Evolutionary conservation across 2,329 filamentous ascomycete species (phyloP).

Genomic region (Arachnomyces sp.): DNA sequence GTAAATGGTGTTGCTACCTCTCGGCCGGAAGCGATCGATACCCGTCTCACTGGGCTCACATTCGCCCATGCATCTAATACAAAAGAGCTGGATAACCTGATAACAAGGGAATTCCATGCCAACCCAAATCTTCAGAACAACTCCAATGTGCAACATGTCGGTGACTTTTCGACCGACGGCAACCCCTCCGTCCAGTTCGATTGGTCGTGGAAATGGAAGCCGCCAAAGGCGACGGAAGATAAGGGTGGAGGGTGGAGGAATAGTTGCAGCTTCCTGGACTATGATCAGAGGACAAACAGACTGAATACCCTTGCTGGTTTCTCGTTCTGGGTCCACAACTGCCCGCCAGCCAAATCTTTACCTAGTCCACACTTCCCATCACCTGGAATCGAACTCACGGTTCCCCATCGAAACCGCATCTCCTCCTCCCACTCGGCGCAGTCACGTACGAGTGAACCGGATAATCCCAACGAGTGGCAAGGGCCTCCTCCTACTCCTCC

Average conservation of each 20-base stretch:
- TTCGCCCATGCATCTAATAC: constrained; percentile 82
- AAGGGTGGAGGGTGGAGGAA: constrained; percentile 90
- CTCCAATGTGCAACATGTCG: constrained; percentile 89
- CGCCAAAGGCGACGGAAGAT: constrained; percentile 74
- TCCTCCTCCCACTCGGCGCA: constrained; percentile 84
- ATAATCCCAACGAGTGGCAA: constrained; percentile 39
- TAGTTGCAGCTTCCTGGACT: constrained; percentile 94
- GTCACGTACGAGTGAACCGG: constrained; percentile 68
- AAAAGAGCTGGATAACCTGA: constrained; percentile 83
- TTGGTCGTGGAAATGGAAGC: constrained; percentile 96
- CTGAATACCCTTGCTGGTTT: constrained; percentile 85
- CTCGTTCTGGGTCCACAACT: constrained; percentile 88
- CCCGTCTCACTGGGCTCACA: constrained; percentile 77
- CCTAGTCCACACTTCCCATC: constrained; percentile 56
- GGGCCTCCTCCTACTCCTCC: constrained; percentile 22
- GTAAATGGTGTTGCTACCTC: constrained; percentile 46
- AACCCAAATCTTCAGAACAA: constrained; percentile 98
- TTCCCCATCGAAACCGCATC: constrained; percentile 69
- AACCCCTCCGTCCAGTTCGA: constrained; percentile 78
- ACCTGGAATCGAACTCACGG: constrained; percentile 63
- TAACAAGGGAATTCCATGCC: constrained; percentile 92
- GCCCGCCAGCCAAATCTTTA: constrained; percentile 17
- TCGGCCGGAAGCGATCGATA: constrained; percentile 52
- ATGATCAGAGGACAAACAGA: constrained; percentile 85
- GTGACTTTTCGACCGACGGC: constrained; percentile 80